Evolutionary conservation across 116 monocot species (phyloP).

Genomic region (Papilionanthe hybrid): DNA sequence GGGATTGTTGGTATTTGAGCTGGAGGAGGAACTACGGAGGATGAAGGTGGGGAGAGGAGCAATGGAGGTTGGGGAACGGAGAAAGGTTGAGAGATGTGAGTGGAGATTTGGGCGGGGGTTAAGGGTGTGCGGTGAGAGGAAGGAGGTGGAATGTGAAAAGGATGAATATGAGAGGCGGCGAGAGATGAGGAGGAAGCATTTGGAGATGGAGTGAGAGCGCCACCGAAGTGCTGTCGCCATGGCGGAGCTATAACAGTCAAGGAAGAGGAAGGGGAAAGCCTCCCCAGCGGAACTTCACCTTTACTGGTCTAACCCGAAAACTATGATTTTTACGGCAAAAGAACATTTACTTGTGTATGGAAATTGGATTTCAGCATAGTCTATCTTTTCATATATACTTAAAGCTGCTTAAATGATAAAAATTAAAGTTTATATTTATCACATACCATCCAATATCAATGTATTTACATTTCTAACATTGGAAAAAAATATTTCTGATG

Average conservation of each 20-base stretch:
- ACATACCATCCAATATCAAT: no score
- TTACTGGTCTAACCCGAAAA: no score
- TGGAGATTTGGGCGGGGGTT: neutral
- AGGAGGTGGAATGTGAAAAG: neutral
- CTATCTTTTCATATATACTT: no score
- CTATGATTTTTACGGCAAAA: no score
- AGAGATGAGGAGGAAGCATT: neutral
- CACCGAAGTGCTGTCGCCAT: slow-evolving; percentile 7
- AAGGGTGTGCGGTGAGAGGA: neutral
- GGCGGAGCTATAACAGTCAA: neutral
- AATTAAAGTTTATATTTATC: no score
- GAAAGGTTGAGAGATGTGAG: neutral
- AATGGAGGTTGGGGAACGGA: neutral
- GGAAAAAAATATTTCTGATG: no score
- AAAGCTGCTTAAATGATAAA: no score
- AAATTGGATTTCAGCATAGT: no score
- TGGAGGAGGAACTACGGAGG: slow-evolving; percentile 10
- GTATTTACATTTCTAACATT: no score
- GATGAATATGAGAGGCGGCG: neutral
- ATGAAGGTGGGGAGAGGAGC: neutral
- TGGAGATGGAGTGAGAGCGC: neutral
- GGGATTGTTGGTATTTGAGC: slow-evolving; percentile 40
- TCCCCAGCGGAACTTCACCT: no score
- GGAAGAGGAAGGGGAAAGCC: no score
- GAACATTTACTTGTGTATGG: no score